phyloP scores from a whole-genome alignment of 352 stramenopile genomes.

The Globisporangium abappressorium region DNA sequence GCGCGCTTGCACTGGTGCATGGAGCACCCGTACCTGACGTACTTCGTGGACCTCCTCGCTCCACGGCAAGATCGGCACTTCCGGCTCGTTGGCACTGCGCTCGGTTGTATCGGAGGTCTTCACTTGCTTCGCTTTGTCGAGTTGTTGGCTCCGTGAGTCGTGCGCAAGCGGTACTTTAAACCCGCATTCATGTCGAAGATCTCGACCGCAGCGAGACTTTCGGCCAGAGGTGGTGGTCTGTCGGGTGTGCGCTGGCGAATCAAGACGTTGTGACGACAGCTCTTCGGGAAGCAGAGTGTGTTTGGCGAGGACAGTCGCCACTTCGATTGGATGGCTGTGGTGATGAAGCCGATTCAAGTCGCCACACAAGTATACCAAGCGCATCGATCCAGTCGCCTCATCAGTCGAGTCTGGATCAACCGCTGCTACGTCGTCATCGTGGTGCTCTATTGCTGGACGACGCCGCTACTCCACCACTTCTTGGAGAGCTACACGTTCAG shows the following conservation, averaged over 20 bases:
- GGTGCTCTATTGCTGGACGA: constrained; percentile 26
- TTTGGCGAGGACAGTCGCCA: not conserved
- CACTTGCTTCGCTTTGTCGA: constrained; percentile 3
- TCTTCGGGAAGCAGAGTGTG: not conserved
- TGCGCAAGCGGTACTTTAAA: not conserved
- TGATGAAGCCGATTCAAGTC: constrained; percentile 11
- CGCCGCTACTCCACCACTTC: constrained; percentile 17
- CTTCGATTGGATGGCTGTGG: not conserved
- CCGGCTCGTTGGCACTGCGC: constrained; percentile 13
- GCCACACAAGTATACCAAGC: constrained; percentile 14
- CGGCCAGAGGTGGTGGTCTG: not conserved
- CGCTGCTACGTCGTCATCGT: constrained; percentile 19
- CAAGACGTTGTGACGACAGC: not conserved
- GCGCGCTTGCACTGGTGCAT: constrained; percentile 27
- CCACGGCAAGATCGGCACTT: constrained; percentile 23
- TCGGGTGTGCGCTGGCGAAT: not conserved
- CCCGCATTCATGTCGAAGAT: not conserved
- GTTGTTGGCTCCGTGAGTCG: not conserved
- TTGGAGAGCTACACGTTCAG: constrained; percentile 6
- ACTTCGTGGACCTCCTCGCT: constrained; percentile 28
- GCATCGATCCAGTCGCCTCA: constrained; percentile 15
- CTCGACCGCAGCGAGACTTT: not conserved
- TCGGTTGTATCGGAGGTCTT: constrained; percentile 19
- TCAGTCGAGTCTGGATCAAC: constrained; percentile 22
- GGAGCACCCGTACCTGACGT: constrained; percentile 22